Base-by-base conservation (phyloP, 2,329 filamentous ascomycete genomes). In the Pseudogymnoascus sp. region DNA sequence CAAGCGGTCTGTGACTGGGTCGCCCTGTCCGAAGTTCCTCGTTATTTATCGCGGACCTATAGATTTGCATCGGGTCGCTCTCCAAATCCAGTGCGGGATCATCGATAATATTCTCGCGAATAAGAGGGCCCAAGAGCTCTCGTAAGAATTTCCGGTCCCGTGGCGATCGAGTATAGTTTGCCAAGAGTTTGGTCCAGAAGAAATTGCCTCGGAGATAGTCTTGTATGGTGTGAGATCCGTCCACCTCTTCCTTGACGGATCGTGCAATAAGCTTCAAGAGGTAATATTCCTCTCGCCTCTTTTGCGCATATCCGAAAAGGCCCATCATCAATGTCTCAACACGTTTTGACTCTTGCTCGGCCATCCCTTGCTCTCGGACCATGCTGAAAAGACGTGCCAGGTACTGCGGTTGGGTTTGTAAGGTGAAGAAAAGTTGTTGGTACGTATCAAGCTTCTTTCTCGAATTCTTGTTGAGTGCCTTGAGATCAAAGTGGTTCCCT, bases 31-130 rank as follows among this genome's bases (percentile, higher is more conserved):
- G 88, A 23, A 99, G 85, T 76, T 99, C 95, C 75, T 97, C 93
- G 70, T 99, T 96, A 78, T 96, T 97, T 77, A 99, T 96, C 13
- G 91, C 88, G 4, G 92, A 95, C 44, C 90, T 86, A 76, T 99
- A 97, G 64, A 99, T 99, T 70, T 97, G 93, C 80, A 97, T 88
- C 0, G 95, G 95, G 72, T 99, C 95, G 73, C 93, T 97, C 76
- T 99, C 95, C 26, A 99, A 81, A 73, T 99, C 93, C 35, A 99
- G 80, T 4, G 88, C 88, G 11, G 92, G 88, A 69, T 97, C 95
- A 62, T 96, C 95, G 62, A 97, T 88, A 70, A 99, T 92, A 72
- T 95, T 93, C 72, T 96, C 90, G 66, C 90, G 89, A 68, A 99
- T 89, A 59, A 99, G 77, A 1, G 90, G 87, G 0, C 92, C 91